Base-by-base conservation (phyloP, 495 filamentous ascomycete species). In the Daldinia childiae region DNA sequence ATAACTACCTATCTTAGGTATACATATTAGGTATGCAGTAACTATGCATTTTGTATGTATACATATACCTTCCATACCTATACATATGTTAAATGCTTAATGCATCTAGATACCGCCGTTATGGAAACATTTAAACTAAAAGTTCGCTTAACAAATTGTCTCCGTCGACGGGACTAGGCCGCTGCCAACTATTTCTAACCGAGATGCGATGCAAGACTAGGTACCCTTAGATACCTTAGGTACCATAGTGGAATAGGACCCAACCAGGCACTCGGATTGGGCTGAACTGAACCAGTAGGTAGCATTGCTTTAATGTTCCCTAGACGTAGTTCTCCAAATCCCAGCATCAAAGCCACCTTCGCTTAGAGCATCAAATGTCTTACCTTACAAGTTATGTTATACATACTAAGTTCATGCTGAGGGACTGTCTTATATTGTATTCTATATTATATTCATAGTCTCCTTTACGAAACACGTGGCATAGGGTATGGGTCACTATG, bases 251-350 rank as follows among this genome's bases (percentile, higher is more conserved):
- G 30, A 52, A 68, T 38, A 50, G 48, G 36, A 15, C 55, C 69
- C 59, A 68, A 63, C 69, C 61, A 62, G 60, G 65, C 61, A 50
- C 60, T 68, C 39, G 70, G 70, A 72, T 72, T 72, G 69, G 69
- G 59, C 59, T 68, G 64, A 50, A 21, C 59, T 60, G 69, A 58
- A 51, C 34, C 57, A 57, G 60, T 54, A 68, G 64, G 69, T 65
- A 68, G 64, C 27, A 68, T 64, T 43, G 21, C 34, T 59, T 59
- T 48, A 27, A 68, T 61, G 38, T 26, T 21, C 59, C 69, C 55
- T 64, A 8, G 50, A 45, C 30, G 4, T 50, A 32, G 15, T 32
- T 68, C 56, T 64, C 59, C 64, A 64, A 61, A 26, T 17, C 64
- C 59, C 6, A 56, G 56, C 29, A 67, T 36, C 54, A 65, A 48